Evolutionary conservation across 352 stramenopile species (phyloP).

Genomic region (Pythium phragmiticola): DNA sequence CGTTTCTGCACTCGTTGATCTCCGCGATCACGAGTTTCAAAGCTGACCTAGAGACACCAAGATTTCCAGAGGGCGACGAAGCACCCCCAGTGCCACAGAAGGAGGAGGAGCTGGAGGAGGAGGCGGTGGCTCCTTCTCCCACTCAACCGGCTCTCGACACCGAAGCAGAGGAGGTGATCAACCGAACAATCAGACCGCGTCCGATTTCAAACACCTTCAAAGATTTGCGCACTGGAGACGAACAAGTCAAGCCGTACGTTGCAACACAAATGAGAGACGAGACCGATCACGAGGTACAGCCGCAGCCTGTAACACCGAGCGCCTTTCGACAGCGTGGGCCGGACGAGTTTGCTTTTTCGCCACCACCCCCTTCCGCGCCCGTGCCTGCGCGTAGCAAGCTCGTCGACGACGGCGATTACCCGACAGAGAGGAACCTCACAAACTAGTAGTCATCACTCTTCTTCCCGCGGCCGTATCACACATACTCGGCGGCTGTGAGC

Average conservation of each 20-base stretch:
- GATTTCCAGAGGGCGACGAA: not conserved
- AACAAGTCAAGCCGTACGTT: not conserved
- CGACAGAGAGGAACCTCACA: not conserved
- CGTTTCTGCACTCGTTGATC: conserved; percentile 18
- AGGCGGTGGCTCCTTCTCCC: not conserved
- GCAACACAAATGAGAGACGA: not conserved
- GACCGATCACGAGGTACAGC: not conserved
- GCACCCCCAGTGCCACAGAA: not conserved
- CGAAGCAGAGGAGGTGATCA: not conserved
- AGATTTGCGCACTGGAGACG: no score
- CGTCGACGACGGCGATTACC: not conserved
- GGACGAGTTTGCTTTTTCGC: conserved; percentile 4
- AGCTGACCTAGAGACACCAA: not conserved
- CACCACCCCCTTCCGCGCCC: not conserved
- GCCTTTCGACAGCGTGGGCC: not conserved
- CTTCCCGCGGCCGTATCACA: not conserved
- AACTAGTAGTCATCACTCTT: not conserved
- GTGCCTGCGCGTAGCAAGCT: conserved; percentile 7
- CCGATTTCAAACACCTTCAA: not conserved
- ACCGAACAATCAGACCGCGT: not conserved
- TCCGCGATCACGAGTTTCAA: conserved; percentile 1
- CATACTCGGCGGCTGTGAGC: not conserved
- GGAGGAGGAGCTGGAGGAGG: not conserved
- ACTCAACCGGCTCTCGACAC: no score
- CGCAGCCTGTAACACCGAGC: not conserved